phyloP scores from a whole-genome alignment of 192 early-diverging fungal genomes.

The Coemansia sp. region DNA sequence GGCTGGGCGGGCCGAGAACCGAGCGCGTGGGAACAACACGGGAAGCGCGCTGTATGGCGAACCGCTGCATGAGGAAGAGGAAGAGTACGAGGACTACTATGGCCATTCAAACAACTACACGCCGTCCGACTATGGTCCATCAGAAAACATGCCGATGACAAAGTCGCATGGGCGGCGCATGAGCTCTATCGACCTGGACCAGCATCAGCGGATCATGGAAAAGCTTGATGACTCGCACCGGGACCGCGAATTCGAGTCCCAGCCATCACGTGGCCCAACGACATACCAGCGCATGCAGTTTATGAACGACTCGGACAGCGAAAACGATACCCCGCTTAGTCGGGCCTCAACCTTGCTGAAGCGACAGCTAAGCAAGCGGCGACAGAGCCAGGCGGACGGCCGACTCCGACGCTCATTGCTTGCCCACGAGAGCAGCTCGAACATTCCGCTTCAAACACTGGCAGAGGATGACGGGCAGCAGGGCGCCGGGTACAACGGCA shows the following conservation, averaged over 20 bases:
- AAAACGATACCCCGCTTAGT: slow-evolving; percentile 42
- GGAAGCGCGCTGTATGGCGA: slow-evolving; percentile 27
- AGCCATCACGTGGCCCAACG: slow-evolving; percentile 49
- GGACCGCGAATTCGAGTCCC: slow-evolving; percentile 46
- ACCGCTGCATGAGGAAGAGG: slow-evolving; percentile 17
- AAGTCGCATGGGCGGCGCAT: slow-evolving; percentile 31
- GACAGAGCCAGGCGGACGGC: slow-evolving; percentile 27
- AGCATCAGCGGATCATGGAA: slow-evolving; percentile 43
- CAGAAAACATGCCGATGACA: slow-evolving; percentile 16
- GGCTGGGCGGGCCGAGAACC: slow-evolving; percentile 32
- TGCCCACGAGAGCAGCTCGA: slow-evolving; percentile 13
- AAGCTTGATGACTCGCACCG: slow-evolving; percentile 47
- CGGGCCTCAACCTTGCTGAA: slow-evolving; percentile 37
- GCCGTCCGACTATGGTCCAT: background rate
- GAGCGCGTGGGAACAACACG: slow-evolving; percentile 22
- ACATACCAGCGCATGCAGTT: slow-evolving; percentile 55
- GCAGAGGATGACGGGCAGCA: background rate
- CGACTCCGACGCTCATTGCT: slow-evolving; percentile 39
- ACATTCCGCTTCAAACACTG: slow-evolving; percentile 38
- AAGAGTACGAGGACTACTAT: slow-evolving; percentile 32
- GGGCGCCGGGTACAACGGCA: background rate
- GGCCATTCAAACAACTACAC: slow-evolving; percentile 19
- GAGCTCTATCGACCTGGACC: slow-evolving; percentile 4
- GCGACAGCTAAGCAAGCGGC: slow-evolving; percentile 55
- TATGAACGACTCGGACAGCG: slow-evolving; percentile 39